These are phyloP conservation scores for Coelastrella sp. DNA, from an alignment of 139 green algal genomes.

Conservation along the genomic window DNA sequence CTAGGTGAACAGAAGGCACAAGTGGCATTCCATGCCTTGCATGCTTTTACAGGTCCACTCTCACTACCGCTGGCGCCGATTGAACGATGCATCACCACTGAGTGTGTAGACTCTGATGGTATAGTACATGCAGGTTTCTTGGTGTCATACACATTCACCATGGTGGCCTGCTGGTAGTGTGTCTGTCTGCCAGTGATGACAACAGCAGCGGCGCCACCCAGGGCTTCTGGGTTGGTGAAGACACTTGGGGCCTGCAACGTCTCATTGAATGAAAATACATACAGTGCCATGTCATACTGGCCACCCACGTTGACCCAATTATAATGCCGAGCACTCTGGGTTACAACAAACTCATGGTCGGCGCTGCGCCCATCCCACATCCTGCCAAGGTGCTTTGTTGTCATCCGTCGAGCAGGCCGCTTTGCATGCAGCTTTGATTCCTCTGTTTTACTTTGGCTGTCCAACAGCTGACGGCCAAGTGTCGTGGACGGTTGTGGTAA, in stretches of 20 bases:
- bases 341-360: not conserved
- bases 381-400: not conserved
- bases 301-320: not conserved
- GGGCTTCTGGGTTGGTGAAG: not conserved
- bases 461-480: too few relatives aligned
- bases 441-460: not conserved
- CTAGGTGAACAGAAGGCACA: constrained; percentile 3
- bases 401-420: not conserved
- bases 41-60: not conserved
- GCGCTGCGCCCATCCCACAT: not conserved
- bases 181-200: not conserved
- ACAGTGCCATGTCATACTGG: not conserved
- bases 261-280: not conserved
- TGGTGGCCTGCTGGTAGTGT: not conserved
- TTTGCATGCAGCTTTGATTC: not conserved
- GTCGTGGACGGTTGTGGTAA: too few relatives aligned
- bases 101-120: not conserved
- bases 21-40: not conserved
- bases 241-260: not conserved
- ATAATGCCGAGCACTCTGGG: not conserved
- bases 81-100: not conserved
- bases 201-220: not conserved
- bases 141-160: constrained; percentile 13
- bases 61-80: not conserved
- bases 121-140: not conserved